Base-by-base conservation (phyloP, 2,329 filamentous ascomycete species). In the Grosmannia serpens region DNA sequence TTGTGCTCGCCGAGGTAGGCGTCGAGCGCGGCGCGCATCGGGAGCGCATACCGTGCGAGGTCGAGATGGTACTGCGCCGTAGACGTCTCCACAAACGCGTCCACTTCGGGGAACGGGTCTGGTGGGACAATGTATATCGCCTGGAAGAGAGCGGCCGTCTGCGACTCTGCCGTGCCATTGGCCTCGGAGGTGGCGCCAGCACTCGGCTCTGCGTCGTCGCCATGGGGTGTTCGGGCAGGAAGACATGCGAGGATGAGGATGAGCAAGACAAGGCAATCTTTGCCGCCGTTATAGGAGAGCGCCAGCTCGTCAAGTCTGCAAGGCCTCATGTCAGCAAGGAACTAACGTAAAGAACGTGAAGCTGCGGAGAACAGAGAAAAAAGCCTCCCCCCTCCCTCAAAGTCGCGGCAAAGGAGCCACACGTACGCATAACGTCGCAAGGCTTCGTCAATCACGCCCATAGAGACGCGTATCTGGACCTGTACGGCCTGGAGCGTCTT, bases 251-350 rank as follows among this genome's bases (percentile, higher is more conserved):
- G 85, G 68, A 96, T 89, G 63, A 97, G 78, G 67, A 96, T 81
- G 8, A 97, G 79, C 22, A 97, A 84, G 57, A 97, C 91, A 22
- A 97, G 86, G 67, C 92, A 97, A 78, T 97, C 94, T 72, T 99
- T 99, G 61, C 94, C 94, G 68, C 94, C 94, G 67, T 99, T 99
- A 74, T 96, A 99, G 59, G 92, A 95, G 63, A 97, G 78, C 6
- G 91, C 90, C 61, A 97, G 80, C 69, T 95, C 81, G 60, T 86
- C 79, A 62, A 87, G 81, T 60, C 89, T 94, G 66, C 13, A 3
- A 52, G n/a, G 31, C 9, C 46, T 2, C 11, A 2, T 1, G 11
- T 46, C 49, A 50, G 35, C 41, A 57, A 1, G 9, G 24, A 26
- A 15, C 15, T 7, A 9, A 15, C 22, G 6, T n/a, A n/a, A n/a